A percentile compares a stretch with the other conserved stretches of the same genome.
Evolutionary conservation across 805 yeast species (phyloP).

Genomic region (Candida tammaniensis): DNA sequence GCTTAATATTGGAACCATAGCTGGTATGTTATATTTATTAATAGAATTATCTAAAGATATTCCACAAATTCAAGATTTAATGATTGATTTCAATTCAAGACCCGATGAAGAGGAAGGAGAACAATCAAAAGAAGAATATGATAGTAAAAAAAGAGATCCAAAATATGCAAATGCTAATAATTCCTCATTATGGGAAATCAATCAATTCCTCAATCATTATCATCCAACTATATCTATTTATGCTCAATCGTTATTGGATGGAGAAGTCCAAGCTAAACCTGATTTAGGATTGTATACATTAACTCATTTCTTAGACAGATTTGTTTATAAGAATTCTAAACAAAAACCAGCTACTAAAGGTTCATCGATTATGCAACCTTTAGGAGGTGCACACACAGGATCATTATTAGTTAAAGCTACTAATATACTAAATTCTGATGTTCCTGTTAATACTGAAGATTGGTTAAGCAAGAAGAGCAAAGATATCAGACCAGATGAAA

Average conservation of each 20-base stretch:
- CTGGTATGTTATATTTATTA: slow-evolving; percentile 78
- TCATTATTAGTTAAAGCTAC: slow-evolving; percentile 67
- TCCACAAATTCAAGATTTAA: slow-evolving; percentile 67
- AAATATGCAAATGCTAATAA: slow-evolving; percentile 78
- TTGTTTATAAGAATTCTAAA: slow-evolving; percentile 91
- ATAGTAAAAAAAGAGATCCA: slow-evolving; percentile 92
- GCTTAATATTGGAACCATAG: slow-evolving; percentile 82
- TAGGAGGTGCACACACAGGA: slow-evolving; percentile 80
- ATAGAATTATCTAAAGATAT: slow-evolving; percentile 60
- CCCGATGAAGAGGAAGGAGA: slow-evolving; percentile 34
- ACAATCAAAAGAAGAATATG: slow-evolving; percentile 44
- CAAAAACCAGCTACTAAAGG: slow-evolving; percentile 75
- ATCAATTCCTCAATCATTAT: slow-evolving; percentile 71
- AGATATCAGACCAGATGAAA: slow-evolving; percentile 81
- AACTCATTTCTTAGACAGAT: slow-evolving; percentile 89
- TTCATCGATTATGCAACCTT: slow-evolving; percentile 94
- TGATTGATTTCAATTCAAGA: slow-evolving; percentile 49
- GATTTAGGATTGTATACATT: slow-evolving; percentile 87
- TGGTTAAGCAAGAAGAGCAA: slow-evolving; percentile 69
- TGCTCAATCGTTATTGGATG: slow-evolving; percentile 61
- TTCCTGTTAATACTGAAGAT: slow-evolving; percentile 80
- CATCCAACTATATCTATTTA: slow-evolving; percentile 90
- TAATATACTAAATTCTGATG: slow-evolving; percentile 32
- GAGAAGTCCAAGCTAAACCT: slow-evolving; percentile 63
- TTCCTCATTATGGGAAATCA: slow-evolving; percentile 84